Base-by-base conservation (phyloP, 345 rosid species). In the Erysimum cheiranthoides region DNA sequence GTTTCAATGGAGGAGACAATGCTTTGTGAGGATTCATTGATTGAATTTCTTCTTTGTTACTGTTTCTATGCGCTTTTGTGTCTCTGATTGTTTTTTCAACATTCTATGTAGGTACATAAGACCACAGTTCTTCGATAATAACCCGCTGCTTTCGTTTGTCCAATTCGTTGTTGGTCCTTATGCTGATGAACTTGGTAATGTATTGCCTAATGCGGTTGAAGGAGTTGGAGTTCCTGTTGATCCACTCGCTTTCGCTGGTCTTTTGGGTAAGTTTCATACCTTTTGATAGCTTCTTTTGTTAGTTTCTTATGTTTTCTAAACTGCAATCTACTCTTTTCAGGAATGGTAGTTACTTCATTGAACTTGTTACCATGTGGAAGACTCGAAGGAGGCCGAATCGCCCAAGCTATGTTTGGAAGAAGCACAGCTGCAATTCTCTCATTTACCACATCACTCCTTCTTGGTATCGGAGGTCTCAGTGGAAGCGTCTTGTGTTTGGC, bases 191-290 rank as follows among this genome's bases (percentile, higher is more conserved):
- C 97, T 93, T 1, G 98, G 98, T 0, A 93, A 93, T 50, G 96
- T 93, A 42, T 73, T 91, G 78, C 98, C 98, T 32, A 84, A 93
- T n/a, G 96, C 96, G 3, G 97, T 93, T 47, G 94, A 93, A 82
- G 95, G 94, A 4, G 94, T 91, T 0, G 98, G 97, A 28, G 98
- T 93, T 75, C 97, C 98, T 0, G 88, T 85, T 1, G 96, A 93
- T 76, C 98, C 98, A 7, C 97, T 93, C 0, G 97, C 98, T 61
- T 93, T 91, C 52, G 97, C 98, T 27, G 97, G 98, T 75, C 97
- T 93, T 73, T 79, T 93, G 61, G 98, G 98, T 91, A 73, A 85
- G 2, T 46, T 82, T 57, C 46, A 21, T 46, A 34, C 10, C 45
- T 3, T 31, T 49, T 32, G 32, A 52, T 28, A 1, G 17, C 32